Conservation (phyloP, 2,329 filamentous ascomycete genomes). For the Alternaria metachromatica region DNA sequence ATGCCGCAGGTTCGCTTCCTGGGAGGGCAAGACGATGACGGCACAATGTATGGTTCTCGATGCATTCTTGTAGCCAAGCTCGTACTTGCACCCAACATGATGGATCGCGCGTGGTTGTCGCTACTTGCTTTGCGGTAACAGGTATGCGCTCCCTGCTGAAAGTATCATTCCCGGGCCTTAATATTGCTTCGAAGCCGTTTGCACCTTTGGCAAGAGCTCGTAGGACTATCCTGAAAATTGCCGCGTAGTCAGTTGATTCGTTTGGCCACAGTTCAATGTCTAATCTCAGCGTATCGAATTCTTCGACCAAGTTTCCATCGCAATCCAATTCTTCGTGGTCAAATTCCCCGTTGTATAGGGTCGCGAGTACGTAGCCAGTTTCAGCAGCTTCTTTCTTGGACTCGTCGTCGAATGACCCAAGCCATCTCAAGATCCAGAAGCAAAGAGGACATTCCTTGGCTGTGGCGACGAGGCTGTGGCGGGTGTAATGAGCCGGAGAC, state of each 20-base stretch:
- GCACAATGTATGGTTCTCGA: not conserved
- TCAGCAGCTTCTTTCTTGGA: not conserved
- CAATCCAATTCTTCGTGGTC: not conserved
- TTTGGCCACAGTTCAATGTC: rapidly evolving
- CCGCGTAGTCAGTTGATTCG: rapidly evolving
- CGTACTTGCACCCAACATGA: not conserved
- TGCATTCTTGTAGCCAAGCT: not conserved
- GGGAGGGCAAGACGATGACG: not conserved
- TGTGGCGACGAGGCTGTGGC: not conserved
- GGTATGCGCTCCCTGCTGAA: not conserved
- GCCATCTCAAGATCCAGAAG: not conserved
- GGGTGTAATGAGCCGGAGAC: not conserved
- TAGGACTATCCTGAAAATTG: not conserved
- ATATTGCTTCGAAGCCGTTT: not conserved
- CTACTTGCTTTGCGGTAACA: not conserved
- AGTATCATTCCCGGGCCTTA: not conserved
- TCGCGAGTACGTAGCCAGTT: not conserved
- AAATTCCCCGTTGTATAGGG: not conserved
- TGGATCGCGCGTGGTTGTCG: not conserved
- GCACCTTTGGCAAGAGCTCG: not conserved
- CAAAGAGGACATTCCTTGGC: not conserved
- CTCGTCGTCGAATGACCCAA: not conserved
- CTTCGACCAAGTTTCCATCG: too few species aligned
- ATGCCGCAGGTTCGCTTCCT: not conserved
- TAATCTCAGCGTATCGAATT: not conserved